phyloP scores from a whole-genome alignment of 1,139 yeast species.

The Sugiyamaella japonica region DNA sequence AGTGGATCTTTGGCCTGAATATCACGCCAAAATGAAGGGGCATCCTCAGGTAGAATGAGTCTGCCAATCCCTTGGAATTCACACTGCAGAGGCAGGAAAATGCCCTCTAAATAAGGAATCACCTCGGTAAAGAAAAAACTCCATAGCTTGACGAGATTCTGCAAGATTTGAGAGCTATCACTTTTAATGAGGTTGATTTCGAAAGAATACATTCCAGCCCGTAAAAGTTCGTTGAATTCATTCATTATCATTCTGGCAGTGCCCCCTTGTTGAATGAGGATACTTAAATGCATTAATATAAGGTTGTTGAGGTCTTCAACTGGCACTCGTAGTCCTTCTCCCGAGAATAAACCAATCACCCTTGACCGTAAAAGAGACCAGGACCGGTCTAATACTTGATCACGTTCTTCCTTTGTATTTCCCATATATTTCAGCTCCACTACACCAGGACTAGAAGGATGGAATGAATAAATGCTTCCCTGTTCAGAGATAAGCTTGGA shows the following conservation, averaged over 20 bases:
- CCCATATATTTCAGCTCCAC: slow-evolving; percentile 36
- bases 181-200: slow-evolving; percentile 32
- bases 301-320: slow-evolving; percentile 58
- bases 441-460: slow-evolving; percentile 42
- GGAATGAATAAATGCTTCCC: slow-evolving; percentile 50
- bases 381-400: slow-evolving; percentile 49
- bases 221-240: slow-evolving; percentile 51
- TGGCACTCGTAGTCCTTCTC: slow-evolving; percentile 51
- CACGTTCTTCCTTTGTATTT: slow-evolving; percentile 46
- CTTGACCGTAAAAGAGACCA: slow-evolving; percentile 50
- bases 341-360: slow-evolving; percentile 50
- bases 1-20: slow-evolving; percentile 33
- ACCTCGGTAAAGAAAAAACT: slow-evolving; percentile 53
- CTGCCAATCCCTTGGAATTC: slow-evolving; percentile 48
- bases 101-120: slow-evolving; percentile 58
- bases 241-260: slow-evolving; percentile 43
- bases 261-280: slow-evolving; percentile 46
- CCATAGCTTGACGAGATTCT: slow-evolving; percentile 49
- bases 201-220: slow-evolving; percentile 47
- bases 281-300: slow-evolving; percentile 48
- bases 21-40: slow-evolving; percentile 45
- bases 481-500: slow-evolving; percentile 48
- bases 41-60: slow-evolving; percentile 36
- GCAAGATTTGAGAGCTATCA: slow-evolving; percentile 34
- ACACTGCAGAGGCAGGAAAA: slow-evolving; percentile 58